These are phyloP conservation scores for Obba rivulosa DNA, from an alignment of 768 basidiomycete genomes.

Conservation along the genomic window DNA sequence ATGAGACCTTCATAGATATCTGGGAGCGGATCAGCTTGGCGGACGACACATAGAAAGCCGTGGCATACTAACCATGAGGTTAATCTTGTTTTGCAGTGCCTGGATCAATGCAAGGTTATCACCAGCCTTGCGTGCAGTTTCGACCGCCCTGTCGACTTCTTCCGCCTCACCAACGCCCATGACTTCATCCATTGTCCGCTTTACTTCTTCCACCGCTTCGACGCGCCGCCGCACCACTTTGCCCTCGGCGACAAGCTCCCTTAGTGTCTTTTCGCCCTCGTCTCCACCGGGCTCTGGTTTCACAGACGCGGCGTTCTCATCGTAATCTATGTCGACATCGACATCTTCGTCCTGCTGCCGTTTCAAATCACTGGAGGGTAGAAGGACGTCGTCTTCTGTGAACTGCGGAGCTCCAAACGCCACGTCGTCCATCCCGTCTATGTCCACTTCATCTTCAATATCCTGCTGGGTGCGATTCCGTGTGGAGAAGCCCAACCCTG, in stretches of 20 bases:
- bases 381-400: conserved; percentile 65
- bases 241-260: conserved; percentile 50
- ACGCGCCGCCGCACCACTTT: conserved; percentile 27
- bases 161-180: conserved; percentile 32
- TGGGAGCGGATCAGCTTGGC: conserved; percentile 16
- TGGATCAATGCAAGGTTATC: conserved; percentile 43
- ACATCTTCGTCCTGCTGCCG: conserved; percentile 27
- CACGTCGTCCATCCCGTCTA: conserved; percentile 71
- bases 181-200: conserved; percentile 34
- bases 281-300: conserved; percentile 18
- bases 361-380: conserved; percentile 13
- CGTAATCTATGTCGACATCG: conserved; percentile 38
- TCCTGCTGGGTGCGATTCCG: conserved; percentile 53
- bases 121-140: conserved; percentile 42
- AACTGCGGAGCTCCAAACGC: conserved; percentile 71
- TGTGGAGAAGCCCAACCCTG: conserved; percentile 70
- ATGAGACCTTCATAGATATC: conserved; percentile 39
- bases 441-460: conserved; percentile 74
- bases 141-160: conserved; percentile 33
- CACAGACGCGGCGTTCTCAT: conserved; percentile 24
- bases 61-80: conserved; percentile 41
- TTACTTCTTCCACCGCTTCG: conserved; percentile 17
- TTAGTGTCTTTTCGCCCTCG: conserved; percentile 25
- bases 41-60: background rate
- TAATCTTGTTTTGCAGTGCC: conserved; percentile 60